Percentiles rank a stretch among this genome's conserved stretches.
Evolutionary conservation across 2,329 filamentous ascomycete species (phyloP).

Genomic region (Zarea fungicola): DNA sequence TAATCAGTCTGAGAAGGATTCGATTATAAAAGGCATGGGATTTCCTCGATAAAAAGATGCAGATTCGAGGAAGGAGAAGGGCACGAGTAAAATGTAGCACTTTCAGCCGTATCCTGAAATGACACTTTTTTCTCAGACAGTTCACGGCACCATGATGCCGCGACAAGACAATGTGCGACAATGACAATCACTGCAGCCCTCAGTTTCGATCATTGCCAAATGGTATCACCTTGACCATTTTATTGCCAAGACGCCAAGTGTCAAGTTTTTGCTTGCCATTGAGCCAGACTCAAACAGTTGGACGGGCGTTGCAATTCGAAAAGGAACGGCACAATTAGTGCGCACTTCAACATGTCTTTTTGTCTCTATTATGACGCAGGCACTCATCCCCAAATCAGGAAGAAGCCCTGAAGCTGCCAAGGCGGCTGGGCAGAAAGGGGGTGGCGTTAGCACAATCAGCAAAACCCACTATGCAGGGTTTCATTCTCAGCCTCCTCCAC

Average conservation of each 20-base stretch:
- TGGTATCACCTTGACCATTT: too few relatives aligned
- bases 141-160: neutral
- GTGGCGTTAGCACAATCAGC: constrained; percentile 10
- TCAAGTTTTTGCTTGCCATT: neutral
- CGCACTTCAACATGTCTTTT: neutral
- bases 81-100: neutral
- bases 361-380: neutral
- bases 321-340: too few relatives aligned
- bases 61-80: too few relatives aligned
- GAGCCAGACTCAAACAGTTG: too few relatives aligned
- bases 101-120: neutral
- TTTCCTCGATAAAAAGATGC: too few relatives aligned
- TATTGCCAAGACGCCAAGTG: too few relatives aligned
- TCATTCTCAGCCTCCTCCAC: constrained; percentile 9
- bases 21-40: too few relatives aligned
- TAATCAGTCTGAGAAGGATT: too few relatives aligned
- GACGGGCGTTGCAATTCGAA: too few relatives aligned
- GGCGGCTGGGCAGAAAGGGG: neutral
- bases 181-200: neutral
- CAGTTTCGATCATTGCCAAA: neutral
- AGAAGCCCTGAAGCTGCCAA: neutral
- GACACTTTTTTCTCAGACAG: neutral
- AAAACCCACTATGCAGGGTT: constrained; percentile 4
- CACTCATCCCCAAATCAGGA: neutral
- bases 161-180: neutral